Evolutionary conservation across 2,329 filamentous ascomycete genomes (phyloP).

Genomic region (Neocatenulostroma microsporum): DNA sequence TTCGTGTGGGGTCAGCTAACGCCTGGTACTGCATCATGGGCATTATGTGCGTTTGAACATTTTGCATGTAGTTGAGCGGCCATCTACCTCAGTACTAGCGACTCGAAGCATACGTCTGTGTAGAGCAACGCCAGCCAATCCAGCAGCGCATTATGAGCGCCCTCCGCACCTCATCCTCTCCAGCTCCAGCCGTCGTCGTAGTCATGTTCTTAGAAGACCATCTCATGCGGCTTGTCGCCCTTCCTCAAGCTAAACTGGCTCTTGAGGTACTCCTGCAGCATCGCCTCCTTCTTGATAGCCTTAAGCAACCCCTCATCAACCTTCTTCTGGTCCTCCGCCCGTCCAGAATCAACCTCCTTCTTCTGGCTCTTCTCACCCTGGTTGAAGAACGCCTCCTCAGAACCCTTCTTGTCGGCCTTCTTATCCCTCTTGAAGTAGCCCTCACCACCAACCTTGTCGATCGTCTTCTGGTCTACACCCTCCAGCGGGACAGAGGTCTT

Average conservation of each 20-base stretch:
- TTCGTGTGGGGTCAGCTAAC: too few species aligned
- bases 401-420: constrained; percentile 80
- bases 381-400: constrained; percentile 98
- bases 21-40: too few species aligned
- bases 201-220: constrained; percentile 99
- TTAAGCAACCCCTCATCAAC: constrained; percentile 93
- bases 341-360: constrained; percentile 89
- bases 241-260: constrained; percentile 98
- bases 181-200: too few species aligned
- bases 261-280: constrained; percentile 87
- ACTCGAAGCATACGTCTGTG: too few species aligned
- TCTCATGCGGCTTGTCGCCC: constrained; percentile 99
- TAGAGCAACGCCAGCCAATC: too few species aligned
- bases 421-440: constrained; percentile 98
- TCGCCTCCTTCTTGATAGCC: constrained; percentile 96
- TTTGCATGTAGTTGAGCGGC: too few species aligned
- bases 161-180: too few species aligned
- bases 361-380: constrained; percentile 98
- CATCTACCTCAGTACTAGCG: too few species aligned
- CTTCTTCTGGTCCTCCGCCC: constrained; percentile 95
- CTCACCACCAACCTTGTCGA: constrained; percentile 71
- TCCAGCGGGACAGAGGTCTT: constrained; percentile 76
- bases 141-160: too few species aligned
- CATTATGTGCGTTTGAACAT: too few species aligned
- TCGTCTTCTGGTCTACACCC: constrained; percentile 62